These are phyloP conservation scores for Magnolia kwangsiensis DNA, from an alignment of 164 flowering plant species.

Conservation along the genomic window DNA sequence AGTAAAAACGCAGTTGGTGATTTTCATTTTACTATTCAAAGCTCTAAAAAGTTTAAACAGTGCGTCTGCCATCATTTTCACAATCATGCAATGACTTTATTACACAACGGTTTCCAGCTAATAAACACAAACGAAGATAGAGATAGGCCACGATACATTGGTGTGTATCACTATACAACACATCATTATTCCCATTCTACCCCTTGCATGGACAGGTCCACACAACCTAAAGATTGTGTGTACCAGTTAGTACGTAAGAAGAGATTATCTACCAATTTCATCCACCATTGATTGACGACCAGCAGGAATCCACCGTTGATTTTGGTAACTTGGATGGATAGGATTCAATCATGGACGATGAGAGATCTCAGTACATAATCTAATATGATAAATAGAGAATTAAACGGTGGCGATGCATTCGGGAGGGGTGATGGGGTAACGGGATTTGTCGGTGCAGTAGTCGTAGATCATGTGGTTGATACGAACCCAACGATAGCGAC, in stretches of 20 bases:
- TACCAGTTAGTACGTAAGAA: too few relatives aligned
- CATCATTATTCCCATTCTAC: not conserved
- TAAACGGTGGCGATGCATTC: constrained; percentile 46
- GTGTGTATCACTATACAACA: not conserved
- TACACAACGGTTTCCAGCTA: constrained; percentile 2
- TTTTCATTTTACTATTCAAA: not conserved
- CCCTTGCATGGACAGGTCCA: not conserved
- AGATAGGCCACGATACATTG: not conserved
- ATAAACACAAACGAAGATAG: not conserved
- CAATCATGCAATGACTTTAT: constrained; percentile 5
- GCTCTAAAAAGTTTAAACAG: not conserved
- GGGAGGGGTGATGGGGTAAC: constrained; percentile 45
- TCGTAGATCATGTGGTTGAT: constrained; percentile 54
- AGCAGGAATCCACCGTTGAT: too few relatives aligned
- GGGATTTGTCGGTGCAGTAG: constrained; percentile 47
- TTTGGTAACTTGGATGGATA: too few relatives aligned
- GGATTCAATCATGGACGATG: too few relatives aligned
- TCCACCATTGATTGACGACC: too few relatives aligned
- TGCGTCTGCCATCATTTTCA: not conserved
- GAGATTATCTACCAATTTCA: too few relatives aligned
- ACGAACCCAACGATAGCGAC: constrained; percentile 48
- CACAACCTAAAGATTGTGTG: too few relatives aligned
- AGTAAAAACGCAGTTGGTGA: too few relatives aligned
- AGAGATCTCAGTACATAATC: too few relatives aligned
- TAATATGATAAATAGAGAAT: not conserved